Percentiles rank a stretch among this genome's conserved stretches.
Evolutionary conservation across 495 filamentous ascomycete genomes (phyloP).

Genomic region (Neurospora sp.): DNA sequence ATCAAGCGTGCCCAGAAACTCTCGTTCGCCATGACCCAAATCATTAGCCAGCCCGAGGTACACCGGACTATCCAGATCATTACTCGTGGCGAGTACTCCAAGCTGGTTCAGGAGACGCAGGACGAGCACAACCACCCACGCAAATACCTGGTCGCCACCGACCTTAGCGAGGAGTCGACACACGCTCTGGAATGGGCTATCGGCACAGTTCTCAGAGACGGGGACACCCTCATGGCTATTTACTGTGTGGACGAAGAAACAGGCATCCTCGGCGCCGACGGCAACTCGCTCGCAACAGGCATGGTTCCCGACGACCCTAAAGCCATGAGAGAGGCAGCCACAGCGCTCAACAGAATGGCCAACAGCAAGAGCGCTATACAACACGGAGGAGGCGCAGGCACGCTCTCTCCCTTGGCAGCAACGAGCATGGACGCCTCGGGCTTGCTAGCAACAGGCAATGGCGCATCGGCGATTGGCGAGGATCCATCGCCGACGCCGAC

Average conservation of each 20-base stretch:
- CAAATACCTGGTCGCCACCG: slow-evolving; percentile 86
- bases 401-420: background rate
- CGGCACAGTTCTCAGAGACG: slow-evolving; percentile 87
- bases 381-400: slow-evolving; percentile 14
- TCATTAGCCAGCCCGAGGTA: slow-evolving; percentile 61
- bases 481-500: slow-evolving; percentile 32
- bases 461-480: slow-evolving; percentile 12
- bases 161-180: slow-evolving; percentile 84
- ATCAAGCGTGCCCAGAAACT: slow-evolving; percentile 80
- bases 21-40: slow-evolving; percentile 64
- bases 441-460: slow-evolving; percentile 13
- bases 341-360: slow-evolving; percentile 35
- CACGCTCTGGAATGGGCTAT: slow-evolving; percentile 97
- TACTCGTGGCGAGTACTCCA: slow-evolving; percentile 71
- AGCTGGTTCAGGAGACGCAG: slow-evolving; percentile 61
- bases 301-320: slow-evolving; percentile 39
- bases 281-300: slow-evolving; percentile 3
- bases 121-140: slow-evolving; percentile 67
- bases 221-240: slow-evolving; percentile 85
- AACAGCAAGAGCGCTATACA: slow-evolving; percentile 25
- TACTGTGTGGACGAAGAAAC: slow-evolving; percentile 85
- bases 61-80: slow-evolving; percentile 81
- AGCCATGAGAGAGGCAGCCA: slow-evolving; percentile 61
- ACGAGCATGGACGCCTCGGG: slow-evolving; percentile 4
- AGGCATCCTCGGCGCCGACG: slow-evolving; percentile 35